Evolutionary conservation across 192 early-diverging fungal genomes (phyloP).

Genomic region (Chytriomyces hyalinus): DNA sequence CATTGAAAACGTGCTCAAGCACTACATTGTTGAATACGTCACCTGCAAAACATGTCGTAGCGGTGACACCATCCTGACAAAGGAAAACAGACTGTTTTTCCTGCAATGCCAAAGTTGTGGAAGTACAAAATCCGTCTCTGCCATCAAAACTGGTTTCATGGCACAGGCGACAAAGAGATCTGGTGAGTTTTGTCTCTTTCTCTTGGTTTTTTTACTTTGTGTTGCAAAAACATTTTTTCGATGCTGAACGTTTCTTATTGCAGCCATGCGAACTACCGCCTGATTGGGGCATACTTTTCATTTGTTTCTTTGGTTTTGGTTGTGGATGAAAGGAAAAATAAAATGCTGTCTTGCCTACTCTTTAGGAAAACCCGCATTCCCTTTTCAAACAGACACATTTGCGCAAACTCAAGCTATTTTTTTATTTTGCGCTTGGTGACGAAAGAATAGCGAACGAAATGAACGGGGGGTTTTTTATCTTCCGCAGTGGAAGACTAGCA

Average conservation of each 20-base stretch:
- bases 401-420: no score
- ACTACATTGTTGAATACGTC: conserved; percentile 98
- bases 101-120: conserved; percentile 97
- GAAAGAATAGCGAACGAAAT: no score
- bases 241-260: neutral
- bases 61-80: conserved; percentile 88
- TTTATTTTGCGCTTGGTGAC: no score
- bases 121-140: conserved; percentile 89
- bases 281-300: no score
- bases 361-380: no score
- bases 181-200: conserved; percentile 25
- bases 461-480: no score
- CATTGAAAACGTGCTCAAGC: conserved; percentile 96
- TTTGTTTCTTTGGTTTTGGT: no score
- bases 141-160: conserved; percentile 98
- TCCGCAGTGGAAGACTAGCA: no score
- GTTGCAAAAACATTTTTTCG: no score
- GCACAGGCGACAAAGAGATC: conserved; percentile 63
- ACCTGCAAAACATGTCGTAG: conserved; percentile 99
- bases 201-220: neutral
- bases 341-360: no score
- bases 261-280: conserved; percentile 15
- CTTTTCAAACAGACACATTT: no score
- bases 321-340: no score
- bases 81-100: conserved; percentile 97